phyloP scores from a whole-genome alignment of 78 protist genomes.

The Protostelium mycophagum region DNA sequence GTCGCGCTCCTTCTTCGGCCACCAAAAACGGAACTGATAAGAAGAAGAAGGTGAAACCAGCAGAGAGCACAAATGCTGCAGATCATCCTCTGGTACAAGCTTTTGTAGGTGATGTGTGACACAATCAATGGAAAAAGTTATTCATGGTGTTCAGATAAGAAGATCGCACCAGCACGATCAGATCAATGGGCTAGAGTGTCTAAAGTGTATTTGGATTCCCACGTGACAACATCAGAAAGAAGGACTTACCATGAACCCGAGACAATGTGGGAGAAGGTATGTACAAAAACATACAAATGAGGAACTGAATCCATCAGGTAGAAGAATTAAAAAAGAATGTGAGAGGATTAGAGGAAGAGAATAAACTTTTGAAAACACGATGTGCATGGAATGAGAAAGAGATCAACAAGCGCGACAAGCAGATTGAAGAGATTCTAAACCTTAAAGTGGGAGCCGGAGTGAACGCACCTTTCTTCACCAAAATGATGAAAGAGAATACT shows the following conservation, averaged over 20 bases:
- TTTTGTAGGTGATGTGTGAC: not conserved
- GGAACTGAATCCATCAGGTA: not conserved
- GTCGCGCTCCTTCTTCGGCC: not conserved
- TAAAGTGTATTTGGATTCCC: not conserved
- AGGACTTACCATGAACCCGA: not conserved
- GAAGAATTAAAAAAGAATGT: not conserved
- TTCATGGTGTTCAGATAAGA: not conserved
- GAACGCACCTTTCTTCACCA: not conserved
- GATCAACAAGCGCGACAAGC: not conserved
- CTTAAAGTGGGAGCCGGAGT: not conserved
- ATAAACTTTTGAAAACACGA: not conserved
- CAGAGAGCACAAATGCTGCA: not conserved
- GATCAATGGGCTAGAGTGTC: not conserved
- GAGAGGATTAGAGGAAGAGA: not conserved
- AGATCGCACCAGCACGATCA: not conserved
- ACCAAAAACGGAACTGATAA: not conserved
- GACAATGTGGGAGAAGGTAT: not conserved
- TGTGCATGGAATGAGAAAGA: not conserved
- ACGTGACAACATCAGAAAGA: not conserved
- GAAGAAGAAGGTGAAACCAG: not conserved
- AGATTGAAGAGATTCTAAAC: not conserved
- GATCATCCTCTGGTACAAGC: not conserved
- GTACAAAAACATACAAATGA: no score
- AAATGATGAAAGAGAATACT: not conserved
- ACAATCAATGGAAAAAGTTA: not conserved